These are phyloP conservation scores for Ceratocystis cubensis DNA, from an alignment of 2,329 filamentous ascomycete species.

Conservation along the genomic window DNA sequence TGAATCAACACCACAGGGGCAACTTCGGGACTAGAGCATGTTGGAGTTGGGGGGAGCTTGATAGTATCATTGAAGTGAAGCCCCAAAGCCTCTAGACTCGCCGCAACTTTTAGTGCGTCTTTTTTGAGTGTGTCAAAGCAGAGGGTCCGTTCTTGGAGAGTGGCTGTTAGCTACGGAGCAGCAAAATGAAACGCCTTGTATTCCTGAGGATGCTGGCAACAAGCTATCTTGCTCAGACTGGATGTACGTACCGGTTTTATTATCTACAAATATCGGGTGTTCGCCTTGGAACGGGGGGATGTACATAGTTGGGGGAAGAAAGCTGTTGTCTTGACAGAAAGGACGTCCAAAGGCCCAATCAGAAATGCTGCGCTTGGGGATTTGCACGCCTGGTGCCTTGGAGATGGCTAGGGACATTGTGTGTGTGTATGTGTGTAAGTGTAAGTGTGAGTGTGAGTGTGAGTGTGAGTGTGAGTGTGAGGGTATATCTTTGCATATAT, in stretches of 20 bases:
- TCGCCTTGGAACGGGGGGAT: conserved; percentile 28
- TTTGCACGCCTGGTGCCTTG: not conserved
- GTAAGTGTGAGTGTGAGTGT: too few relatives aligned
- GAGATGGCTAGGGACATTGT: conserved; percentile 9
- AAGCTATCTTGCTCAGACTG: too few relatives aligned
- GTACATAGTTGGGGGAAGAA: conserved; percentile 25
- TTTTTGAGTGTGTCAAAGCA: conserved; percentile 28
- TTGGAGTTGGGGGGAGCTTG: conserved; percentile 31
- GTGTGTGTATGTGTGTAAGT: conserved; percentile 22
- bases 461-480: not conserved
- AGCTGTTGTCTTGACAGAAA: conserved; percentile 27
- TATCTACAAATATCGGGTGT: conserved; percentile 32
- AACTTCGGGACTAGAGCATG: conserved; percentile 30
- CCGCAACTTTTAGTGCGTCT: conserved; percentile 30
- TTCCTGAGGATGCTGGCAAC: too few relatives aligned
- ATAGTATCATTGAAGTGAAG: conserved; percentile 29
- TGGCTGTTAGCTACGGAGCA: conserved; percentile 3
- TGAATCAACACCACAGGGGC: conserved; percentile 34
- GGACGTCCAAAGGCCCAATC: conserved; percentile 31
- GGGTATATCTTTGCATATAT: not conserved
- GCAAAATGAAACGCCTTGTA: too few relatives aligned
- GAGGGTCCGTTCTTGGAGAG: conserved; percentile 28
- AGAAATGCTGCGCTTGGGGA: conserved; percentile 28
- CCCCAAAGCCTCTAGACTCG: conserved; percentile 29
- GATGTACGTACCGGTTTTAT: conserved; percentile 29